phyloP scores from a whole-genome alignment of 805 yeast species.

The Cyberlindnera mycetangii region DNA sequence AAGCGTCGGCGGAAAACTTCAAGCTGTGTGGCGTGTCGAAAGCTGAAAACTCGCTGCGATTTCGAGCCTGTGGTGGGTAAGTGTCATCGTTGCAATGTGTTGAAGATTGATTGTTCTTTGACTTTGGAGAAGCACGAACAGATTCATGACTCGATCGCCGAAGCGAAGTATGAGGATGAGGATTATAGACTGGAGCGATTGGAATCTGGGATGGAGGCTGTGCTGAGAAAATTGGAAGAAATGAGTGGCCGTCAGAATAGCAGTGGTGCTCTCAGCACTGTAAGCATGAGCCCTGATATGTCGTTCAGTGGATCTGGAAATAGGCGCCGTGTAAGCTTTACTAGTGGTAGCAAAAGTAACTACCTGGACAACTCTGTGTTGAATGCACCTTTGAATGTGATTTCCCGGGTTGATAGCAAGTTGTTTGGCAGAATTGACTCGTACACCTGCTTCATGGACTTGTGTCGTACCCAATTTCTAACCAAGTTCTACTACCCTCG shows the following conservation, averaged over 20 bases:
- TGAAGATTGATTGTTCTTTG: constrained; percentile 47
- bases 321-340: constrained; percentile 14
- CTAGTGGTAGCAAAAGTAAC: constrained; percentile 18
- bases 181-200: constrained; percentile 11
- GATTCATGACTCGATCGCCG: constrained; percentile 17
- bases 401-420: constrained; percentile 36
- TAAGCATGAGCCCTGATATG: neutral
- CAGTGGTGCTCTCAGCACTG: neutral
- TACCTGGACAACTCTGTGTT: constrained; percentile 26
- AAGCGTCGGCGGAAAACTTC: constrained; percentile 39
- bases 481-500: constrained; percentile 41
- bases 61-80: constrained; percentile 40
- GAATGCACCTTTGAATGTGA: constrained; percentile 36
- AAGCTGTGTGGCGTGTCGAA: constrained; percentile 51
- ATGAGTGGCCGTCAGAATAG: constrained; percentile 1
- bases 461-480: constrained; percentile 42
- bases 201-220: constrained; percentile 22
- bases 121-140: constrained; percentile 32
- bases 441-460: constrained; percentile 31
- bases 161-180: constrained; percentile 9
- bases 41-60: constrained; percentile 57
- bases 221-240: constrained; percentile 27
- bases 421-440: constrained; percentile 34
- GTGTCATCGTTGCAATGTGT: constrained; percentile 51
- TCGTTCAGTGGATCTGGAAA: constrained; percentile 9